A percentile compares a stretch with the other conserved stretches of the same genome.
These are phyloP conservation scores for Penicillium sp. DNA, from an alignment of 2,329 filamentous ascomycete species.

Conservation along the genomic window DNA sequence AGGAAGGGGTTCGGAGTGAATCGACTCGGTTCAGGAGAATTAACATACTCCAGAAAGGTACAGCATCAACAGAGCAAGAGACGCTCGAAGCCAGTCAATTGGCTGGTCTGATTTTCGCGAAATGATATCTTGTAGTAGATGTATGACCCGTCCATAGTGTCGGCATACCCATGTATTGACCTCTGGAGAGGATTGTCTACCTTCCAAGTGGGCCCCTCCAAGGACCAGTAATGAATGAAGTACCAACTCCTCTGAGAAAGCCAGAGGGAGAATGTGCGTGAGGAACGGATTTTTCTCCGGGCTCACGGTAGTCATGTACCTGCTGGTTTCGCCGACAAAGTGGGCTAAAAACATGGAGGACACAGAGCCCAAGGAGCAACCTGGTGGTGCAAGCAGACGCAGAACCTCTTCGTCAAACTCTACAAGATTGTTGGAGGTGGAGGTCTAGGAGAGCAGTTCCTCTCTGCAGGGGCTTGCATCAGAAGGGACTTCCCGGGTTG, in stretches of 20 bases:
- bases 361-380: background rate
- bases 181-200: background rate
- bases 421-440: background rate
- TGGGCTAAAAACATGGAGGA: background rate
- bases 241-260: background rate
- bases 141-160: background rate
- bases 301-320: background rate
- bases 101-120: background rate
- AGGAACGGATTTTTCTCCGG: background rate
- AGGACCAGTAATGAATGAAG: background rate
- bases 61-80: background rate
- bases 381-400: background rate
- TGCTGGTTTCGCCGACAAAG: background rate
- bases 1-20: background rate
- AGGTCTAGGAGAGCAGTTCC: background rate
- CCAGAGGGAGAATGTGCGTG: background rate
- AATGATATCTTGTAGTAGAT: background rate
- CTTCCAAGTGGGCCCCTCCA: background rate
- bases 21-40: too few species aligned
- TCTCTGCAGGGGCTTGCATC: too few species aligned
- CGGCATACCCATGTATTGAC: constrained; percentile 1
- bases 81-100: background rate
- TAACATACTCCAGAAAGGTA: background rate
- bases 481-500: background rate
- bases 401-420: background rate